Evolutionary conservation across 2,329 filamentous ascomycete species (phyloP), one percentile per base, ranked within the genome.

Genomic region (Acarospora socialis): DNA sequence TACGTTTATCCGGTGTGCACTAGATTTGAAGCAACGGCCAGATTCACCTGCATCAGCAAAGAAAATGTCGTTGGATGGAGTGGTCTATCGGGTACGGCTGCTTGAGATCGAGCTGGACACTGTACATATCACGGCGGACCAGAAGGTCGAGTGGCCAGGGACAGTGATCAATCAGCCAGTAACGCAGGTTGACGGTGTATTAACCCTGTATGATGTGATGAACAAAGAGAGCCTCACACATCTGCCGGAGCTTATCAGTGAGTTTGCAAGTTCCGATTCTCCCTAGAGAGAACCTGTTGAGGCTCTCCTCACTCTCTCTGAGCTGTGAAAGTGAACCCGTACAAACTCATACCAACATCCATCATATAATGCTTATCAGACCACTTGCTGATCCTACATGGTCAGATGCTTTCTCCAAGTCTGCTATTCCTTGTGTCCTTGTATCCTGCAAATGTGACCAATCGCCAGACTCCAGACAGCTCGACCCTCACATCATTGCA

Each of bases 381-480:
- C 21, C 29, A 35, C 19, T 32, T 20, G 20, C 25, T 21, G 28
- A 9, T 17, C 36, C 24, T 33, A 23, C 32, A 26, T 26, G 12
- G 43, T 46, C 53, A 92, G 84, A 73, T 58, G 76, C 77, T 24
- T 65, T 92, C 31, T 70, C 73, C 36, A 78, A 77, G 45, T 74
- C 78, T 12, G 67, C 68, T 15, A 58, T 92, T 22, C 83, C 86
- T 6, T 79, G 78, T 32, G 68, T 87, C 40, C 68, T 94, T 24
- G 81, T 92, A 31, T 82, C 83, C 34, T 87, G 77, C 54, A 94
- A 94, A 64, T 92, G 82, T 61, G 87, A 94, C 53, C 70, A 74
- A 30, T 74, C 77, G 28, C 70, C 77, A 40, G 67, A 70, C 36
- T 62, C 73, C 37, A 75, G 79, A 48, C 70, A 82, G 49, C 65